Percentiles rank a stretch among this genome's conserved stretches.
These are phyloP conservation scores for Peronospora destructor DNA, from an alignment of 352 stramenopile species.

Conservation along the genomic window DNA sequence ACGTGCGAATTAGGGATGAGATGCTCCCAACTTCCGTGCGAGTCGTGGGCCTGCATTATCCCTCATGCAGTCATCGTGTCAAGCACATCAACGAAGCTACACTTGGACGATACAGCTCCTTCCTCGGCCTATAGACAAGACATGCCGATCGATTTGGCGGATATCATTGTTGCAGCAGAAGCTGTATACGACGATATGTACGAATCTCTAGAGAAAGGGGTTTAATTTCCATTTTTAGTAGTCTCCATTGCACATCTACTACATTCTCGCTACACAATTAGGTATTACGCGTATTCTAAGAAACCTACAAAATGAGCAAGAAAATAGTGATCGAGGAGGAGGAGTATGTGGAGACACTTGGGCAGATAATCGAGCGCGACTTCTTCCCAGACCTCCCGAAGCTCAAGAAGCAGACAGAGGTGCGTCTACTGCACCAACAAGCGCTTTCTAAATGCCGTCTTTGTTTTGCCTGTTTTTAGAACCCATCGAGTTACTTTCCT, in stretches of 20 bases:
- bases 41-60: slow-evolving; percentile 48
- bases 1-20: slow-evolving; percentile 25
- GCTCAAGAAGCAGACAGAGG: slow-evolving; percentile 52
- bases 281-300: too few relatives aligned
- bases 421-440: slow-evolving; percentile 9
- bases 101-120: slow-evolving; percentile 23
- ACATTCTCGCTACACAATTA: too few relatives aligned
- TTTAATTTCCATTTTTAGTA: neutral
- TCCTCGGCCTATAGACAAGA: slow-evolving; percentile 13
- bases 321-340: slow-evolving; percentile 75
- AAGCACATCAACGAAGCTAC: slow-evolving; percentile 16
- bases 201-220: slow-evolving; percentile 17
- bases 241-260: too few relatives aligned
- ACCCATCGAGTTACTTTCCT: neutral
- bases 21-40: slow-evolving; percentile 32
- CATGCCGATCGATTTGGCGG: slow-evolving; percentile 32
- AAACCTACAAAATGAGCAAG: slow-evolving; percentile 22
- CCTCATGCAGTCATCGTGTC: slow-evolving; percentile 49
- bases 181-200: slow-evolving; percentile 35
- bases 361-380: slow-evolving; percentile 79
- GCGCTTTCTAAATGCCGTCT: neutral
- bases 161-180: slow-evolving; percentile 32
- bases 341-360: slow-evolving; percentile 64
- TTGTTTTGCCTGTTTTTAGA: neutral
- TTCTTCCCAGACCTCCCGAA: slow-evolving; percentile 74